Base-by-base conservation (phyloP, 306 rosid species). In the Coriaria nepalensis region DNA sequence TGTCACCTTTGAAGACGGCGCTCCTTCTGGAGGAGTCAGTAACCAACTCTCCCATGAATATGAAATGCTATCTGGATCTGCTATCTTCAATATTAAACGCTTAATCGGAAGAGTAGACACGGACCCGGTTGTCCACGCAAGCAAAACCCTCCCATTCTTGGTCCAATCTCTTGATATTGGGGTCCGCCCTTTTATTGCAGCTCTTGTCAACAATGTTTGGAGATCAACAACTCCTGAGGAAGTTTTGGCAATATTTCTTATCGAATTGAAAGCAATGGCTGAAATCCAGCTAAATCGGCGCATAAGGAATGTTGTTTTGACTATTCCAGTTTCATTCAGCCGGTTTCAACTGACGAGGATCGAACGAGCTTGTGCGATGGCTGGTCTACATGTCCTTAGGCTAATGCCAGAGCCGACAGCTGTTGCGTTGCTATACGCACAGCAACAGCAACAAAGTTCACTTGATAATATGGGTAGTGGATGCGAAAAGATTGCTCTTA, bases 351-450 rank as follows among this genome's bases (percentile, higher is more conserved):
- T 81, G 40, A 68, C 84, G 10, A 86, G 90, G 5, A 62, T 84
- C 35, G 84, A 81, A 56, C 71, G 93, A 35, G 86, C 97, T 57
- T 88, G 95, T 61, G 93, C 82, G 9, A 81, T 81, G 84, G 95
- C 95, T 55, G 93, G 97, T 53, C 82, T 88, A 54, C 86, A 68
- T 50, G 73, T 78, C 50, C 81, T 79, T 37, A 64, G 86, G 42
- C 47, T 81, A 56, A 88, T 88, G 90, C 90, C 90, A 45, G 95
- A 88, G 62, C 97, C 95, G 35, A 88, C 95, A 39, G 97, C 97
- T 4, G 79, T 88, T 65, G 97, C 95, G 10, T 60, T 88, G 74
- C 52, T 88, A 42, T 81, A 84, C 47, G 81, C 81, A 9, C 93
- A 78, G 59, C 78, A 75, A 34, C 81, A 80, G 29, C 92, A 81